Base-by-base conservation (phyloP, 306 rosid species). In the Alnus rubra region DNA sequence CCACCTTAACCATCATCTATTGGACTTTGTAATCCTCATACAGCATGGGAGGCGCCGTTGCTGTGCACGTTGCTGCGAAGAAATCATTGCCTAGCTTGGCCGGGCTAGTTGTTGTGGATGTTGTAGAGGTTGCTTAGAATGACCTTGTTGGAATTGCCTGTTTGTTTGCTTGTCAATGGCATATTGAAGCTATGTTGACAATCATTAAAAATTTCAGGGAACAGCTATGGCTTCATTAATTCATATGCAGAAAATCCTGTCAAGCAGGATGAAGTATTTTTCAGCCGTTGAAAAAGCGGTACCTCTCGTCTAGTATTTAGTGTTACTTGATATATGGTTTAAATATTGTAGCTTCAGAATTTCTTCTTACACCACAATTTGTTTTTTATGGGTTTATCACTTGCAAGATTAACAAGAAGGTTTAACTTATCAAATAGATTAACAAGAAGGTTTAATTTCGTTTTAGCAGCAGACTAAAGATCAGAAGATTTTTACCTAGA, bases 11-110 rank as follows among this genome's bases (percentile, higher is more conserved):
- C 31, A 7, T 65, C 35, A 16, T 76, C 75, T 44, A 74, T 55
- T 30, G 53, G 60, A 77, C 76, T 55, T 55, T 44, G 23, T 82
- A 10, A 7, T 76, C 78, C 64, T 54, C 56, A 52, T 80, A 71
- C 83, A 92, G 98, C 87, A 92, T 95, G 98, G 98, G 98, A 79
- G 98, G 98, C 70, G 91, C 98, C 31, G 88, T 95, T 47, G 98
- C 97, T 83, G 97, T 93, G 80, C 99, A 95, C 82, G 88, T 93
- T 83, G 96, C 98, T 73, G 96, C 94, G 30, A 88, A 81, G 80
- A 93, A 81, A 79, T 83, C 81, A 54, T 67, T 93, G 53, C 74
- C 96, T 78, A 91, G 87, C 85, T 84, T 93, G 86, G 97, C 97
- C 83, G 99, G 99, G 75, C 84, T 95, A 79, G 84, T 95, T n/a